Percentiles rank a stretch among this genome's conserved stretches.
Conservation (phyloP, 306 rosid species). For the Senna tora region DNA sequence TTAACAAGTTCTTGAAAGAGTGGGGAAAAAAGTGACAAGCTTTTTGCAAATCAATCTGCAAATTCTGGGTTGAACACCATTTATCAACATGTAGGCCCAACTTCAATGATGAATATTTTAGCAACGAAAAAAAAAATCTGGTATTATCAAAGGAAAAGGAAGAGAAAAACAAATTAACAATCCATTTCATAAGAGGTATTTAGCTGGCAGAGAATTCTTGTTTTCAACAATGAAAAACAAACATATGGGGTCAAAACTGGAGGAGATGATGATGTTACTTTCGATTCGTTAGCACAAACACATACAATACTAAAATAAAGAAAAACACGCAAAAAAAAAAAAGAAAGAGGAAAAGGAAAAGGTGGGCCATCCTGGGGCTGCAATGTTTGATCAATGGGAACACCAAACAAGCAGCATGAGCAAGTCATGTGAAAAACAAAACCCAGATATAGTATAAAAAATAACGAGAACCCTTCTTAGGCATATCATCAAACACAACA, state of each 20-base stretch:
- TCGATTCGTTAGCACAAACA: conserved; percentile 24
- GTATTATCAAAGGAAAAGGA: background rate
- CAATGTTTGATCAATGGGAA: conserved; percentile 26
- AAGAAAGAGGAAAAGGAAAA: background rate
- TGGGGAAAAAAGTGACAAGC: background rate
- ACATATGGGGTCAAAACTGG: background rate
- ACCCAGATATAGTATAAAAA: background rate
- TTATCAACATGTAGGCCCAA: conserved; percentile 26
- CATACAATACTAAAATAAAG: conserved; percentile 4
- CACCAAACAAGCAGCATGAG: conserved; percentile 28
- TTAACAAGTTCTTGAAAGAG: background rate
- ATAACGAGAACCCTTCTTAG: conserved; percentile 1
- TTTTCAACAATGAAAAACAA: background rate
- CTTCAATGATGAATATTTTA: conserved; percentile 5
- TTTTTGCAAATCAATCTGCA: background rate
- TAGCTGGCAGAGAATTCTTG: background rate
- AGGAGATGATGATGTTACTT: background rate
- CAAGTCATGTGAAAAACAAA: conserved; percentile 29
- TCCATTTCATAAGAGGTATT: conserved; percentile 2
- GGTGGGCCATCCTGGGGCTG: conserved; percentile 26
- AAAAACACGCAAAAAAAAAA: too few species aligned
- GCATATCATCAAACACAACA: conserved; percentile 9
- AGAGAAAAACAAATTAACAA: background rate
- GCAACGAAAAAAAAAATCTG: background rate
- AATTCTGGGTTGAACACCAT: background rate